phyloP scores from a whole-genome alignment of 441 rosid species.

The Eugenia klotzschiana region DNA sequence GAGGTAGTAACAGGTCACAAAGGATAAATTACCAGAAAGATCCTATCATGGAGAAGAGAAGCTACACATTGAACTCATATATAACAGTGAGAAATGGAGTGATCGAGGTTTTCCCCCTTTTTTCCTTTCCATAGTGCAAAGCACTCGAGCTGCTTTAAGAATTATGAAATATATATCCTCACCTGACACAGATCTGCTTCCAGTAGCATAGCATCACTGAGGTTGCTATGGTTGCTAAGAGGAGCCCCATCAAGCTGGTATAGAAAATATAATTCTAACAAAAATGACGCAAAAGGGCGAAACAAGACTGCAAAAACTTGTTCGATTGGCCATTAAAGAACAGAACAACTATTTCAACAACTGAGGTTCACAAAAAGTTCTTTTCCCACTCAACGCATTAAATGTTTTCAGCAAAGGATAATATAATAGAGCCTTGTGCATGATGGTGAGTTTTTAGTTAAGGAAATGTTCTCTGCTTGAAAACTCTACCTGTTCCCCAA shows the following conservation, averaged over 20 bases:
- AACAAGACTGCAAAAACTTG: background rate
- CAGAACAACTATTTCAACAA: background rate
- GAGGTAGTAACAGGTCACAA: background rate
- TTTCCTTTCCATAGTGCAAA: background rate
- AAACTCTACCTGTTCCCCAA: constrained; percentile 2
- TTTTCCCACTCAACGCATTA: background rate
- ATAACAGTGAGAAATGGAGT: background rate
- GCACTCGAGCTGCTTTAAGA: background rate
- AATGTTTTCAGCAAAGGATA: background rate
- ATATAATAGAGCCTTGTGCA: background rate
- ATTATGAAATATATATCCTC: background rate
- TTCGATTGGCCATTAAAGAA: background rate
- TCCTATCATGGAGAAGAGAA: background rate
- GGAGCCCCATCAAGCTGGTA: background rate
- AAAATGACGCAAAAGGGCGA: background rate
- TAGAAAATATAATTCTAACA: background rate
- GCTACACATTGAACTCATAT: background rate
- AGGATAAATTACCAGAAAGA: background rate
- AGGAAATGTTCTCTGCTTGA: background rate
- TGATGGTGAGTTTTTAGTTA: background rate
- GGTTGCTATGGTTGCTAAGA: background rate
- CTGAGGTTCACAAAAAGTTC: background rate
- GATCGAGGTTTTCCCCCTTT: background rate
- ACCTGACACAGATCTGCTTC: background rate
- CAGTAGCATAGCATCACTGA: background rate